These are phyloP conservation scores for Phytophthora citricola DNA, from an alignment of 352 stramenopile genomes.

Conservation along the genomic window DNA sequence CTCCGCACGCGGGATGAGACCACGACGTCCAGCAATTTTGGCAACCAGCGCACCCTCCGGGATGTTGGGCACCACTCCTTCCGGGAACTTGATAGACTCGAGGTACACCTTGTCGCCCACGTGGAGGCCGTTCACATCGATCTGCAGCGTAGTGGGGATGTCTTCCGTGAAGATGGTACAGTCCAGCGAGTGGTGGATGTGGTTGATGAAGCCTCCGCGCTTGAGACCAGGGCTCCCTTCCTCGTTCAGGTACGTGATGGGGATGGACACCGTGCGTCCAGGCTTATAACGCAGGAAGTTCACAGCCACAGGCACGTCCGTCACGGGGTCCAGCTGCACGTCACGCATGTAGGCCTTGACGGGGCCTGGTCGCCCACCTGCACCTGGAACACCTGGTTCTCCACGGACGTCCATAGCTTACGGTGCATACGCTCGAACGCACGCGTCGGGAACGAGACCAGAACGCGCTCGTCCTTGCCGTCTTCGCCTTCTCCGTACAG, in stretches of 20 bases:
- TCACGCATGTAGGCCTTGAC: slow-evolving; percentile 90
- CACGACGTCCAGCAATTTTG: slow-evolving; percentile 88
- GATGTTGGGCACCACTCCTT: slow-evolving; percentile 76
- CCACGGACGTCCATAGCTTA: slow-evolving; percentile 87
- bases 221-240: slow-evolving; percentile 95
- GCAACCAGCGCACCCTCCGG: slow-evolving; percentile 71
- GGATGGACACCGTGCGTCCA: slow-evolving; percentile 90
- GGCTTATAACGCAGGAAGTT: slow-evolving; percentile 96
- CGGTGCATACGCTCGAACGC: slow-evolving; percentile 85
- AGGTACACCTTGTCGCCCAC: slow-evolving; percentile 86
- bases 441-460: slow-evolving; percentile 77
- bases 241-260: slow-evolving; percentile 93
- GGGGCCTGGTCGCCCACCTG: slow-evolving; percentile 62
- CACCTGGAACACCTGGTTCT: slow-evolving; percentile 90
- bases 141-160: slow-evolving; percentile 77
- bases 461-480: slow-evolving; percentile 71
- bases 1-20: slow-evolving; percentile 81
- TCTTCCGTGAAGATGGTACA: slow-evolving; percentile 81
- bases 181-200: slow-evolving; percentile 88
- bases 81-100: slow-evolving; percentile 77
- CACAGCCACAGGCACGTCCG: slow-evolving; percentile 76
- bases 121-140: slow-evolving; percentile 89
- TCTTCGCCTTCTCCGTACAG: slow-evolving; percentile 85
- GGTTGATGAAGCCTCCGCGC: slow-evolving; percentile 94
- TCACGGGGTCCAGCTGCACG: slow-evolving; percentile 86